Conservation (phyloP, 257 asterid species). For the Gynochthodes officinalis region DNA sequence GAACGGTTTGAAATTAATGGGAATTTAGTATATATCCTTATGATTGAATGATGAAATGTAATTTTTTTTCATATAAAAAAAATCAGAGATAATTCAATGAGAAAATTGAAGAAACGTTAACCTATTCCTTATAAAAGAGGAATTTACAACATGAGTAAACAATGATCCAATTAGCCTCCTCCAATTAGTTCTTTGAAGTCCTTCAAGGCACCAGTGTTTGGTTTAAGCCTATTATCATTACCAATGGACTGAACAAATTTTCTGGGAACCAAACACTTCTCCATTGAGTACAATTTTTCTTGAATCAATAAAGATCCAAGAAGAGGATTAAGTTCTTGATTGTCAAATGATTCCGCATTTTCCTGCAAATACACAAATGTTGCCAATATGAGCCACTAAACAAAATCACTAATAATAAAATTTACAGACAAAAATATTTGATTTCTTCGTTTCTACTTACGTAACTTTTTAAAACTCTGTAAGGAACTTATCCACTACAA, state of each 20-base stretch:
- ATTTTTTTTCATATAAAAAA: background rate
- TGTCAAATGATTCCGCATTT: slow-evolving; percentile 22
- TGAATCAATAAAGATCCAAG: slow-evolving; percentile 58
- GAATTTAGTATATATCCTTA: background rate
- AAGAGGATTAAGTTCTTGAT: slow-evolving; percentile 44
- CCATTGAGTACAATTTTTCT: slow-evolving; percentile 63
- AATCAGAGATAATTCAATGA: background rate
- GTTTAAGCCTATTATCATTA: slow-evolving; percentile 21
- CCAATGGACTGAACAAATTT: slow-evolving; percentile 31
- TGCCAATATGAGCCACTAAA: background rate
- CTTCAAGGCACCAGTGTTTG: slow-evolving; percentile 13
- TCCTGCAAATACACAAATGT: slow-evolving; percentile 31
- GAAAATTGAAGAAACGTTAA: background rate
- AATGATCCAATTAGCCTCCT: slow-evolving; percentile 13
- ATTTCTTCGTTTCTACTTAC: no score
- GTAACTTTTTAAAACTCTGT: no score
- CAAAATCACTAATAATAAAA: no score
- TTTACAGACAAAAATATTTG: no score
- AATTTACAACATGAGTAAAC: slow-evolving; percentile 11
- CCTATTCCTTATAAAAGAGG: slow-evolving; percentile 9
- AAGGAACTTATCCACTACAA: no score
- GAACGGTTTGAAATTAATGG: background rate
- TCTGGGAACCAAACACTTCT: slow-evolving; percentile 58
- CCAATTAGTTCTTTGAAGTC: slow-evolving; percentile 27
- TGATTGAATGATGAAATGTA: slow-evolving; percentile 2